Percentiles rank a stretch among this genome's conserved stretches.
Evolutionary conservation across 768 basidiomycete genomes (phyloP).

Genomic region (Plicaturopsis crispa): DNA sequence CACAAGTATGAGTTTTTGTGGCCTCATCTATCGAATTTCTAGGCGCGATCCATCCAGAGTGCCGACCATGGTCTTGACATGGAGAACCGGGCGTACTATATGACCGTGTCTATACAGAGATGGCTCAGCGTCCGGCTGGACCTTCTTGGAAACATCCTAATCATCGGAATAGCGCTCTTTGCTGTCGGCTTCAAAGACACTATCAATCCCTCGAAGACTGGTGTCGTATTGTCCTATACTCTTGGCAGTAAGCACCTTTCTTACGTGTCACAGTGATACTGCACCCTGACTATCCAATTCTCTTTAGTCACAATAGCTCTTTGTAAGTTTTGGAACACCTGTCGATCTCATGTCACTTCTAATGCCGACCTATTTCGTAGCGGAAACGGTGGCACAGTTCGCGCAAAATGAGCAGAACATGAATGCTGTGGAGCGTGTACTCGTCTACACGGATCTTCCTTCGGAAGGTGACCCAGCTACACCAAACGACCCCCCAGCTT

Average conservation of each 20-base stretch:
- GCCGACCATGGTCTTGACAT: constrained; percentile 28
- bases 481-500: constrained; percentile 35
- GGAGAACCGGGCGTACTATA: constrained; percentile 34
- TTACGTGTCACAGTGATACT: too few species aligned
- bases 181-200: constrained; percentile 33
- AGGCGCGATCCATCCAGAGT: constrained; percentile 28
- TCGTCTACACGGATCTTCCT: constrained; percentile 59
- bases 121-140: constrained; percentile 39
- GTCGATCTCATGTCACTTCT: neutral
- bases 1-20: too few species aligned
- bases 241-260: constrained; percentile 17
- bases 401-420: constrained; percentile 63
- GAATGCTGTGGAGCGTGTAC: constrained; percentile 64
- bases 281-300: constrained; percentile 30
- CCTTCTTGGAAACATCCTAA: constrained; percentile 33
- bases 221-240: constrained; percentile 24
- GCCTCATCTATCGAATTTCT: neutral
- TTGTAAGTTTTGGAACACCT: too few species aligned
- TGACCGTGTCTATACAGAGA: constrained; percentile 32
- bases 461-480: constrained; percentile 46
- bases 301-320: constrained; percentile 45
- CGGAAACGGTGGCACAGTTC: constrained; percentile 47
- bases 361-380: constrained; percentile 21
- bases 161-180: constrained; percentile 42
- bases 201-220: constrained; percentile 37